phyloP scores from a whole-genome alignment of 1,284 basidiomycete species.

The Cutaneotrichosporon sp. region DNA sequence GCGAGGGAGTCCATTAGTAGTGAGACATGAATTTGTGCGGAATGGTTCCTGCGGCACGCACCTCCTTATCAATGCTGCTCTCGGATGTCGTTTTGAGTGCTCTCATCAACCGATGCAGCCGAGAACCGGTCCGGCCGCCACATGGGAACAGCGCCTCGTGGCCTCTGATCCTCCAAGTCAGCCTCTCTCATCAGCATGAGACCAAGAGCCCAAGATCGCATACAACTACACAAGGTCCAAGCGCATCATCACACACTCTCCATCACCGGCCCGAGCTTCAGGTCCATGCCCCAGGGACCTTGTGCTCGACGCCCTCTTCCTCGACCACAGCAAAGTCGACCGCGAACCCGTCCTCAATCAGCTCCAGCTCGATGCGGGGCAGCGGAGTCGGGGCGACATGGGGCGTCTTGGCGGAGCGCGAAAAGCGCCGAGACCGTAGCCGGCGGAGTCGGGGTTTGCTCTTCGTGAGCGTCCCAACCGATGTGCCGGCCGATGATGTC shows the following conservation, averaged over 20 bases:
- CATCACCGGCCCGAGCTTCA: background rate
- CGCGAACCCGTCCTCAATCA: background rate
- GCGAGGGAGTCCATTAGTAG: too few relatives aligned
- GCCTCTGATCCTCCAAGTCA: background rate
- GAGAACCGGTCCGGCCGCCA: too few relatives aligned
- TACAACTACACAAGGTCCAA: background rate
- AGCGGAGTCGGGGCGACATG: background rate
- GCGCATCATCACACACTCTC: too few relatives aligned
- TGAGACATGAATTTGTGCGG: too few relatives aligned
- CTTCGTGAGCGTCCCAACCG: background rate
- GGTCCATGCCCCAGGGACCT: background rate
- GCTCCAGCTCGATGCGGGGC: conserved; percentile 6
- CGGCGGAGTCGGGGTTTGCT: background rate
- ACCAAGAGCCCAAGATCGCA: background rate
- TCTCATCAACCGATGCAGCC: too few relatives aligned
- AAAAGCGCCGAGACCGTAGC: background rate
- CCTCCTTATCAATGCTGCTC: too few relatives aligned
- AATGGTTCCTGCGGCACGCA: too few relatives aligned
- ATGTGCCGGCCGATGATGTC: background rate
- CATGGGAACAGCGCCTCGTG: too few relatives aligned
- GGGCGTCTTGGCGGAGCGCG: background rate
- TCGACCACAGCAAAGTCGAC: conserved; percentile 1
- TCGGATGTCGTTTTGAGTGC: too few relatives aligned
- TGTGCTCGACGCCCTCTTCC: background rate
- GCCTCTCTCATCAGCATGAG: background rate